Percentiles rank a stretch among this genome's conserved stretches.
Evolutionary conservation across 352 stramenopile species (phyloP).

Genomic region (Aphanomyces invadans): DNA sequence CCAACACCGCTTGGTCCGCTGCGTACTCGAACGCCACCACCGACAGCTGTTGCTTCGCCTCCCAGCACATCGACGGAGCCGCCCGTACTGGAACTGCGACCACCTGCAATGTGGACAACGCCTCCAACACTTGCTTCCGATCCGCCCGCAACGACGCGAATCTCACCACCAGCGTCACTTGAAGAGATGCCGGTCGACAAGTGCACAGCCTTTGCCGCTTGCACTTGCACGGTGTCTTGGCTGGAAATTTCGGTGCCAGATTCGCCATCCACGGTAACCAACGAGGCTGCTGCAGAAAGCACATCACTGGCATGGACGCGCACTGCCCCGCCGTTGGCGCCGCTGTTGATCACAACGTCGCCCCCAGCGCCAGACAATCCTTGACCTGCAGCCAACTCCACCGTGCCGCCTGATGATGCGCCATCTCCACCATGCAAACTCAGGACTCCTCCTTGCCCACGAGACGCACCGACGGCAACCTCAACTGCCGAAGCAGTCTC

Average conservation of each 20-base stretch:
- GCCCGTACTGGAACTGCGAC: background rate
- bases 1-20: background rate
- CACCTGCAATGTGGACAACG: constrained; percentile 11
- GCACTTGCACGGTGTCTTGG: background rate
- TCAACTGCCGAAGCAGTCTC: background rate
- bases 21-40: background rate
- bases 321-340: constrained; percentile 18
- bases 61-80: background rate
- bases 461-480: constrained; percentile 9
- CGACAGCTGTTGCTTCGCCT: background rate
- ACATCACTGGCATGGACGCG: background rate
- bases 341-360: constrained; percentile 27
- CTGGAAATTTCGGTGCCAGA: background rate
- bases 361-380: constrained; percentile 21
- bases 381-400: constrained; percentile 6
- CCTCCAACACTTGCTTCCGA: background rate
- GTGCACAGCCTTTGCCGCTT: background rate
- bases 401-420: background rate
- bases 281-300: background rate
- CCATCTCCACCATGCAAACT: background rate
- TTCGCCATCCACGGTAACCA: background rate
- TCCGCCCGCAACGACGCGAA: constrained; percentile 14
- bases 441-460: background rate
- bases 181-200: background rate
- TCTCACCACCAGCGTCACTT: background rate